These are phyloP conservation scores for Termitomyces sp. DNA, from an alignment of 768 basidiomycete species.

Conservation along the genomic window DNA sequence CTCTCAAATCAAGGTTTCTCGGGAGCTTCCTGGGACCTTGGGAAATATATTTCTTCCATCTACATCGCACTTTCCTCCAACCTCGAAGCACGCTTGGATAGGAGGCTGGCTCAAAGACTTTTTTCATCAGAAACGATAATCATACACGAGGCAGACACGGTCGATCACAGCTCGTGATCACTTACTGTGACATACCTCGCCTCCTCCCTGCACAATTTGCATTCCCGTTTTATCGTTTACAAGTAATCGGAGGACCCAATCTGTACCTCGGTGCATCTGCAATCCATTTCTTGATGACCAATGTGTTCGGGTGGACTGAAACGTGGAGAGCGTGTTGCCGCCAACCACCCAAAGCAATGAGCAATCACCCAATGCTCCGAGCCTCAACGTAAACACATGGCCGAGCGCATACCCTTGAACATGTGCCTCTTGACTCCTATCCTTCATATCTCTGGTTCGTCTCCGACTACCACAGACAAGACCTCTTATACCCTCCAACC, in stretches of 20 bases:
- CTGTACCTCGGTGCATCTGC: not conserved
- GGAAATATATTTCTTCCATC: no score
- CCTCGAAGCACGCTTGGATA: no score
- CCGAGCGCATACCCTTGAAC: constrained; percentile 2
- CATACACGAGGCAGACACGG: not conserved
- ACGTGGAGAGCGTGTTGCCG: constrained; percentile 2
- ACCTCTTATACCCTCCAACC: not conserved
- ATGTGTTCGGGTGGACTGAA: not conserved
- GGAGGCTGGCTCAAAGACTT: not conserved
- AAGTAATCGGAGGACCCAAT: no score
- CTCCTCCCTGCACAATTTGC: not conserved
- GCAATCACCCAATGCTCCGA: constrained; percentile 1
- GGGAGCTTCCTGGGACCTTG: no score
- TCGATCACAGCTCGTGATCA: not conserved
- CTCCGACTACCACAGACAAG: constrained; percentile 4
- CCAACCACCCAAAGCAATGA: not conserved
- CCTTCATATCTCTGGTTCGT: constrained; percentile 7
- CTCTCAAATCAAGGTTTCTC: no score
- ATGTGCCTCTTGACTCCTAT: not conserved
- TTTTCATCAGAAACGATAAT: not conserved
- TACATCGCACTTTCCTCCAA: no score
- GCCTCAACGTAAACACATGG: constrained; percentile 9
- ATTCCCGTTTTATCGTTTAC: not conserved
- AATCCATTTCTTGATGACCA: not conserved
- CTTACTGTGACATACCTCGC: not conserved